Evolutionary conservation across 768 basidiomycete genomes (phyloP).

Genomic region (Pleurotus djamor): DNA sequence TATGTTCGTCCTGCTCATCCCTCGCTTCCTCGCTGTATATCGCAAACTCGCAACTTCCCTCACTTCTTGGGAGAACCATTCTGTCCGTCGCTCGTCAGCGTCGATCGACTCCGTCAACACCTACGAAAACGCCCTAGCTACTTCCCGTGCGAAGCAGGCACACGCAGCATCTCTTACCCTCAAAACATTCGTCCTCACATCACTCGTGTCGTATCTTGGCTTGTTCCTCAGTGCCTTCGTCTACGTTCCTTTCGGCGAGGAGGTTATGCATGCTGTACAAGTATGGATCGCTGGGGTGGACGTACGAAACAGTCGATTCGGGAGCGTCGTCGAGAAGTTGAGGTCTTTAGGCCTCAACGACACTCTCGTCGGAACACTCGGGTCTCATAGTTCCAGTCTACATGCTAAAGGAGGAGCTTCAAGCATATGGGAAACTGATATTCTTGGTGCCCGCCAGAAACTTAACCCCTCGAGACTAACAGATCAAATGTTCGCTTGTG

Average conservation of each 20-base stretch:
- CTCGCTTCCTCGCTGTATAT: constrained; percentile 74
- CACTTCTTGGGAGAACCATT: constrained; percentile 92
- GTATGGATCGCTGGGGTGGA: constrained; percentile 23
- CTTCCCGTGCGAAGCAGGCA: constrained; percentile 21
- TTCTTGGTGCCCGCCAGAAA: constrained; percentile 48
- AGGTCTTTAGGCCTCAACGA: constrained; percentile 1
- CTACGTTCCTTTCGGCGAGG: constrained; percentile 91
- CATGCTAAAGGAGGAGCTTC: not conserved
- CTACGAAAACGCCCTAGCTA: constrained; percentile 2
- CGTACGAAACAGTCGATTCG: not conserved
- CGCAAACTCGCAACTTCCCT: constrained; percentile 64
- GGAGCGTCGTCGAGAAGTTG: not conserved
- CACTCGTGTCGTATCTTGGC: constrained; percentile 88
- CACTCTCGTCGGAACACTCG: not conserved
- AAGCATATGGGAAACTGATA: constrained; percentile 53
- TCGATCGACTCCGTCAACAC: not conserved
- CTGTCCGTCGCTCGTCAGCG: constrained; percentile 51
- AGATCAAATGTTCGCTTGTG: constrained; percentile 92
- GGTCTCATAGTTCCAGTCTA: not conserved
- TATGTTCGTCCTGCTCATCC: constrained; percentile 79
- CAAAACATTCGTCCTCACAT: constrained; percentile 88
- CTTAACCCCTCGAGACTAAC: constrained; percentile 69
- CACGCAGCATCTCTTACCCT: constrained; percentile 80
- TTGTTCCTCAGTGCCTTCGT: constrained; percentile 94
- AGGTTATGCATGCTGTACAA: constrained; percentile 65